Base-by-base conservation (phyloP, 164 flowering plant genomes). In the Nymphaea colorata region DNA sequence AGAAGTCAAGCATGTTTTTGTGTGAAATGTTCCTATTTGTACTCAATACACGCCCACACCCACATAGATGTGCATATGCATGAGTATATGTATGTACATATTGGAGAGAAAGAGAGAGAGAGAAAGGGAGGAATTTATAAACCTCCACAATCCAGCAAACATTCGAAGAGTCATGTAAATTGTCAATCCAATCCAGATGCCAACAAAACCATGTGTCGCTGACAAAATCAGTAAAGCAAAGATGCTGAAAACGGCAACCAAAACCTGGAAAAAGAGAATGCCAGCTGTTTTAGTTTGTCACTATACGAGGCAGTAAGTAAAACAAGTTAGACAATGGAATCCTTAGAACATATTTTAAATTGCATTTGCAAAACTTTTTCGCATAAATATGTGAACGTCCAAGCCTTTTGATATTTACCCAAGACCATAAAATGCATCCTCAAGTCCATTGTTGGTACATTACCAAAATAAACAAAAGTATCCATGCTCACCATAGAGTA, bases 91-190 rank as follows among this genome's bases (percentile, higher is more conserved):
- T 51, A 51, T 51, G 14, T 8, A 5, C 14, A 0, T 51, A 51
- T 8, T 6, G n/a, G 10, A 43, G 6, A 67, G 12, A 6, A 5
- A 1, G 6, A 5, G 17, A 42, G 42, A 42, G 7, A 4, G 42
- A 3, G 16, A 5, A 10, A 61, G 44, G 44, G 43, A 17, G 64
- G 7, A 36, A 15, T 51, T 15, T 15, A 51, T 17, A 70, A 83
- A 91, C 98, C 97, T 89, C 86, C 87, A 88, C 64, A 86, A 70
- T 25, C 97, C 96, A 7, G 87, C 96, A 65, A 86, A 67, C 69
- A 85, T 62, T 6, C 95, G 84, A 15, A 89, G 78, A 44, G 75
- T 76, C 98, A 93, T 91, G 61, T 83, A 93, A 61, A 89, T 84
- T 60, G 89, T 84, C 51, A 91, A 78, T 66, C 91, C 98, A 42